Conservation (phyloP, 1,139 yeast genomes). For the Debaryomycetaceae sp. region DNA sequence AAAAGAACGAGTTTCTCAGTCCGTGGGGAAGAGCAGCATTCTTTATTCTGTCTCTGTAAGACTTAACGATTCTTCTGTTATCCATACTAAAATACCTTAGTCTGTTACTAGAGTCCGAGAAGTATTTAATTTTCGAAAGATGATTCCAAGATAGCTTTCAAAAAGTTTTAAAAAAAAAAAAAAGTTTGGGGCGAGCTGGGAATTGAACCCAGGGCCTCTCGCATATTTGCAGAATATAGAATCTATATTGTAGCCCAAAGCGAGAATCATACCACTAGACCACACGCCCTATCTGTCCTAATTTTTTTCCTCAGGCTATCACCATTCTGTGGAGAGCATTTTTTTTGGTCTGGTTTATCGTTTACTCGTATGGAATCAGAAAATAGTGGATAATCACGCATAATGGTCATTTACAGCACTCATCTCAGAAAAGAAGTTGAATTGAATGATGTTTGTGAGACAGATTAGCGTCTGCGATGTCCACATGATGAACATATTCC, state of each 20-base stretch:
- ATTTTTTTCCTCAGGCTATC: neutral
- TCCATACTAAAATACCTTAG: conserved; percentile 24
- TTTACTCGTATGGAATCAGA: too few species aligned
- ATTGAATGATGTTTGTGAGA: too few species aligned
- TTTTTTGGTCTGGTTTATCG: too few species aligned
- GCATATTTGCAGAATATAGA: conserved; percentile 10
- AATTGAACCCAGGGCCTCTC: conserved; percentile 23
- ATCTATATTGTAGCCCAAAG: neutral
- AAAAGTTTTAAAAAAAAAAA: conserved; percentile 1
- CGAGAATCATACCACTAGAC: conserved; percentile 1
- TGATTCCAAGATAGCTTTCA: too few species aligned
- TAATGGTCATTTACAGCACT: too few species aligned
- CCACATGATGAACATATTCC: too few species aligned
- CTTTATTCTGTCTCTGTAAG: conserved; percentile 24
- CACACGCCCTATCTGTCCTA: neutral
- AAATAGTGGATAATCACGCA: too few species aligned
- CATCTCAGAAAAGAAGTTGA: too few species aligned
- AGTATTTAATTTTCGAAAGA: too few species aligned
- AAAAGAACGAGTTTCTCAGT: conserved; percentile 24
- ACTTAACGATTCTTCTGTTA: conserved; percentile 36
- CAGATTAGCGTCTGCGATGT: too few species aligned
- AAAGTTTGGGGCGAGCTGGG: conserved; percentile 19
- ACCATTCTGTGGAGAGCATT: neutral
- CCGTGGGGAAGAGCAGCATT: conserved; percentile 17
- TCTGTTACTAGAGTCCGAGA: too few species aligned